Conservation (phyloP, 169 alveolate species). For the Plasmodium sp. region DNA sequence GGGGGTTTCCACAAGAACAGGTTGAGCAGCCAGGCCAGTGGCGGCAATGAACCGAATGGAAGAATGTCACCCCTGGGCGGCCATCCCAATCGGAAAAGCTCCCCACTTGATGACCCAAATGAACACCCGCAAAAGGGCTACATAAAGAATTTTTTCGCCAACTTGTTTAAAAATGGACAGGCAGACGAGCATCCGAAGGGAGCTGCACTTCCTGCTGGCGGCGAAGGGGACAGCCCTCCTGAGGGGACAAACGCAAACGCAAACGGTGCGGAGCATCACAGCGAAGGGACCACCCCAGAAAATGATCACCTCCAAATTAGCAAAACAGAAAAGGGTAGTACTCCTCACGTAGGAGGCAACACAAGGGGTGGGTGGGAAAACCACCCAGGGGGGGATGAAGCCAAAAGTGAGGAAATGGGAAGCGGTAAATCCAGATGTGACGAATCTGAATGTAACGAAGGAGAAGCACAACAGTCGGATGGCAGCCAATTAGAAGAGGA, state of each 20-base stretch:
- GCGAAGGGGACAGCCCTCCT: neutral
- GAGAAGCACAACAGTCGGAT: neutral
- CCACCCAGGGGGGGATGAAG: neutral
- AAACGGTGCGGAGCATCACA: neutral
- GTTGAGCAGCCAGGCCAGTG: neutral
- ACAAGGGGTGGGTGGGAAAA: neutral
- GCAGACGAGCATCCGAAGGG: neutral
- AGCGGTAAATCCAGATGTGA: neutral
- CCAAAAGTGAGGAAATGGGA: neutral
- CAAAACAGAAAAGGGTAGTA: neutral
- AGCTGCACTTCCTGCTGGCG: neutral
- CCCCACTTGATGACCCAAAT: neutral
- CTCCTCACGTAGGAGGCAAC: neutral
- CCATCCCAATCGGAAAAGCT: neutral
- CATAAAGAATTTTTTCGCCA: constrained; percentile 3
- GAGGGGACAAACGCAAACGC: neutral
- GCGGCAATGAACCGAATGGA: neutral
- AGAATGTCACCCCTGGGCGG: neutral
- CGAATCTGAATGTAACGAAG: neutral
- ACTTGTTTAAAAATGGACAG: neutral
- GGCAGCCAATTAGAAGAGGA: neutral
- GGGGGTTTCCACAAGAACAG: neutral
- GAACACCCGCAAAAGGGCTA: neutral
- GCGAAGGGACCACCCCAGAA: neutral
- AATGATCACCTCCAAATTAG: neutral